Base-by-base conservation (phyloP, 805 yeast species). In the Jamesozyma jinghongensis region DNA sequence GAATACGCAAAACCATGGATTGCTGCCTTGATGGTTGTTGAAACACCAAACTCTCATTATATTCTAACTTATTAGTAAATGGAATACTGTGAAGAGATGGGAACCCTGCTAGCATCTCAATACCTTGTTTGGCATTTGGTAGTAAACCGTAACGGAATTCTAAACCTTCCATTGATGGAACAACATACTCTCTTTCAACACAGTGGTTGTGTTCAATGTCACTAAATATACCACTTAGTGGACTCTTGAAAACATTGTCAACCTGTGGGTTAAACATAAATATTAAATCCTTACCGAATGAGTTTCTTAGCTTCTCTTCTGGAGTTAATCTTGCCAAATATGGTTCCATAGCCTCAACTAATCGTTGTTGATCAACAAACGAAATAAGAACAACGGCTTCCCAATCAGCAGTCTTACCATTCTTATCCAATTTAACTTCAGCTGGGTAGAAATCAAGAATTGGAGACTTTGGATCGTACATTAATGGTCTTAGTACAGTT, bases 371-470 rank as follows among this genome's bases (percentile, higher is more conserved):
- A 50, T 92, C 97, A 35, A 92, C 97, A 69, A 92, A 92, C 4
- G 94, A 80, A 43, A 92, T 73, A 53, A 85, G 73, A 5, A 92
- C 95, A 41, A 92, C 96, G 10, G 97, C 97, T 66, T 92, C 97
- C 98, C 98, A 92, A 37, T 86, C 81, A 2, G 92, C 94, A 41
- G 87, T 85, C 60, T 92, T 92, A 34, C 97, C 98, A 58, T 92
- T 92, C 74, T 78, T 72, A 65, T 92, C 98, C 28, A 85, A 71
- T 39, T 79, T 85, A 42, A 90, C 95, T 44, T 85, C 85, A 43
- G 73, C 71, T 2, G 98, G 98, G 57, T 92, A 92, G 54, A 86
- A 87, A 53, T 87, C 97, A 41, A 73, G 72, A 49, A 92, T 86
- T 20, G 96, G 94, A 6, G 97, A 88, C 34, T 71, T 70, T 34